phyloP scores from a whole-genome alignment of 1,284 basidiomycete species.

The Vanrija sp. region DNA sequence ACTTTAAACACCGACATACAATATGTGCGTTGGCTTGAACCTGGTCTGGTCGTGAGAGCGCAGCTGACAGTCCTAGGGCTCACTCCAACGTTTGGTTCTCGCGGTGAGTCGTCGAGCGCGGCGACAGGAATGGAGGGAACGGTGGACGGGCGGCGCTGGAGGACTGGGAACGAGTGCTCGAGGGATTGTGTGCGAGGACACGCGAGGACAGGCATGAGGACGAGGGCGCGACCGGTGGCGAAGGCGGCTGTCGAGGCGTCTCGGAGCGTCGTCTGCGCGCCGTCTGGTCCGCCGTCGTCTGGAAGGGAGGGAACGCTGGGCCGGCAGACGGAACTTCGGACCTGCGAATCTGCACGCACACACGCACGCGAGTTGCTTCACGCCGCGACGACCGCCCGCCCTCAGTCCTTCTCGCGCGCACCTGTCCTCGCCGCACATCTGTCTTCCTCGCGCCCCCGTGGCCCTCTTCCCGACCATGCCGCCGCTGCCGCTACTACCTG shows the following conservation, averaged over 20 bases:
- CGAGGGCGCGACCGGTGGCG: neutral
- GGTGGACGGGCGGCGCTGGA: neutral
- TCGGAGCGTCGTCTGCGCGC: neutral
- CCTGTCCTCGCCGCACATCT: neutral
- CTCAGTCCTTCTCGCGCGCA: neutral
- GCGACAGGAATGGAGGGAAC: neutral
- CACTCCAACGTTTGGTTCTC: conserved; percentile 53
- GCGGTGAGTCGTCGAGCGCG: conserved; percentile 34
- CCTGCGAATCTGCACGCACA: neutral
- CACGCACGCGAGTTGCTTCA: too few relatives aligned
- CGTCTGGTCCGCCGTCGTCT: neutral
- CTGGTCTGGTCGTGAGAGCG: neutral
- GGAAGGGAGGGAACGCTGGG: neutral
- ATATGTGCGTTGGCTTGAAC: conserved; percentile 12
- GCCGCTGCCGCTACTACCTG: neutral
- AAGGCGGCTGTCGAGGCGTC: neutral
- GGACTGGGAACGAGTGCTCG: neutral
- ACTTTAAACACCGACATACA: conserved; percentile 4
- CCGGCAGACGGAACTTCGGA: neutral
- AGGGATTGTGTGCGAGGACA: neutral
- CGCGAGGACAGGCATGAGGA: neutral
- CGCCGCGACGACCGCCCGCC: neutral
- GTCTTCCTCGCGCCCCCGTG: neutral
- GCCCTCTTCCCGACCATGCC: neutral
- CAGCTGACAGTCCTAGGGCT: conserved; percentile 36